These are phyloP conservation scores for Emericellopsis cladophorae DNA, from an alignment of 2,329 filamentous ascomycete genomes.

Conservation along the genomic window DNA sequence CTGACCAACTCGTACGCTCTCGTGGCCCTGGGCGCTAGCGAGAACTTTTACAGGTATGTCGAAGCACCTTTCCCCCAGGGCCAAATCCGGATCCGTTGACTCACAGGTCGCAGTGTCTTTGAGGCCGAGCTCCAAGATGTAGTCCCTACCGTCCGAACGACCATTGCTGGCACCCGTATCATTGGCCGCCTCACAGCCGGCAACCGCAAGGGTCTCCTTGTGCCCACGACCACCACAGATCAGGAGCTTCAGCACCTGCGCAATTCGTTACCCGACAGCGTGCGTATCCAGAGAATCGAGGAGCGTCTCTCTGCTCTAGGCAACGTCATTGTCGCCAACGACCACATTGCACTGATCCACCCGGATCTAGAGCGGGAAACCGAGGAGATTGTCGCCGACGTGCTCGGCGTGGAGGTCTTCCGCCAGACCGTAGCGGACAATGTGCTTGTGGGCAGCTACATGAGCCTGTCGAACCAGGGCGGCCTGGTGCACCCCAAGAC, in stretches of 20 bases:
- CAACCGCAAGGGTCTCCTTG: slow-evolving; percentile 92
- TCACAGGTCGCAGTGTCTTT: slow-evolving; percentile 50
- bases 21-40: slow-evolving; percentile 85
- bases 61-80: background rate
- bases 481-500: slow-evolving; percentile 97
- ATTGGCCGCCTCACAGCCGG: slow-evolving; percentile 90
- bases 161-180: slow-evolving; percentile 92
- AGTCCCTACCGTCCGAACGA: slow-evolving; percentile 92
- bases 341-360: slow-evolving; percentile 93
- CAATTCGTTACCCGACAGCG: slow-evolving; percentile 81
- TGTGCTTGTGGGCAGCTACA: slow-evolving; percentile 91
- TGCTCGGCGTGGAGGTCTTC: slow-evolving; percentile 80
- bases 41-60: slow-evolving; percentile 87
- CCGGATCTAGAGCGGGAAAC: slow-evolving; percentile 95
- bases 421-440: slow-evolving; percentile 94
- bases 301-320: slow-evolving; percentile 90
- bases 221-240: slow-evolving; percentile 91
- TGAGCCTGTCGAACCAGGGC: slow-evolving; percentile 90
- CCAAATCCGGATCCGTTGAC: too few relatives aligned
- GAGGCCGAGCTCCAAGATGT: slow-evolving; percentile 96
- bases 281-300: slow-evolving; percentile 96
- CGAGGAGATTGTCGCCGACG: slow-evolving; percentile 96
- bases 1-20: slow-evolving; percentile 96
- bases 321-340: slow-evolving; percentile 93
- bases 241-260: slow-evolving; percentile 96